Evolutionary conservation across 805 yeast species (phyloP), one percentile per base, ranked within the genome.

Genomic region (Wickerhamia fluorescens): DNA sequence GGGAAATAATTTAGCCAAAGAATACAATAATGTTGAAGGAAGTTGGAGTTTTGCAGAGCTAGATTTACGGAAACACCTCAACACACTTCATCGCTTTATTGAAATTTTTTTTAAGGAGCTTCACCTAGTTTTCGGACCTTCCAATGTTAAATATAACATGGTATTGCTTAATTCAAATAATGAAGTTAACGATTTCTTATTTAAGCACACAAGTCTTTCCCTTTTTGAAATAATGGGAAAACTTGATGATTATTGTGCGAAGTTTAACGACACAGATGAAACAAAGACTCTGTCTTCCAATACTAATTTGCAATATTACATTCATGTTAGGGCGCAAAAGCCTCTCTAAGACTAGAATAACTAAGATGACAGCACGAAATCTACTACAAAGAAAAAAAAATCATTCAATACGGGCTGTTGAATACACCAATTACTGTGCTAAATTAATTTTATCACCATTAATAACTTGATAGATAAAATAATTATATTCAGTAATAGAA

Each of bases 161-260:
- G 45, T 51, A 4, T 35, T 63, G 7, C 36, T 63, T 30, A 53
- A 49, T 24, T 37, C 52, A 13, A 35, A 42, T 5, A 51, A 41
- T 27, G 64, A 60, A 23, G 50, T 58, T 18, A 55, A 51, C 29
- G 35, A 39, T 10, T 61, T 45, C 32, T 37, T 61, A 22, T 40
- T 51, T 8, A 51, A 46, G 20, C 56, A 55, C 28, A 43, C 43
- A 9, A 51, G 50, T 2, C 33, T 61, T 27, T 40, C 42, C 24
- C 30, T 55, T n/a, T 50, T 48, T 30, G 68, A 59, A 37, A 45
- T 50, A 34, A 40, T 48, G 14, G 66, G 59, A n/a, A 43, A 48
- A 20, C 31, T 56, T 12, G 55, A 54, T 21, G 51, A 40, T 6
- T 56, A 35, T 27, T 52, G 57, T 31, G 35, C 36, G 16, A 34